Percentiles rank a stretch among this genome's conserved stretches.
phyloP scores from a whole-genome alignment of 1,139 yeast species.

The Saccharomycopsis hybrid region DNA sequence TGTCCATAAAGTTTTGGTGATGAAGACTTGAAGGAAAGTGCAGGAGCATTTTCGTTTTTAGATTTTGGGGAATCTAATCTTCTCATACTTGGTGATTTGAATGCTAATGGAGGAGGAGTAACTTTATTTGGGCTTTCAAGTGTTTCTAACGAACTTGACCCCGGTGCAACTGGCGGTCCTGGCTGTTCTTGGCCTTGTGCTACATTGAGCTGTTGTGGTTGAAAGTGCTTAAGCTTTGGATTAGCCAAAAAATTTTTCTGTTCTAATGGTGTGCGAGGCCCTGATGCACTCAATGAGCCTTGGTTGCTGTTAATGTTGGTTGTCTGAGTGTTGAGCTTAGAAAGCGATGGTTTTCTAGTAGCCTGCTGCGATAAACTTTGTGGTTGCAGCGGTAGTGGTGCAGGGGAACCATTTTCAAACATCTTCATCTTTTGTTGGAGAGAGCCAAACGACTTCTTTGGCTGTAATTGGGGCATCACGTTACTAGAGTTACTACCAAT shows the following conservation, averaged over 20 bases:
- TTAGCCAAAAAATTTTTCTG: no score
- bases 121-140: no score
- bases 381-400: not conserved
- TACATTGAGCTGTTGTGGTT: no score
- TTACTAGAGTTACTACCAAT: not conserved
- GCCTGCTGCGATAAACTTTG: not conserved
- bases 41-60: not conserved
- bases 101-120: conserved; percentile 12
- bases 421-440: conserved; percentile 2
- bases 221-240: no score
- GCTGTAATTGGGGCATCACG: not conserved
- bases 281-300: no score
- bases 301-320: not conserved
- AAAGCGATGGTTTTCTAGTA: conserved; percentile 8
- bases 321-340: conserved; percentile 2
- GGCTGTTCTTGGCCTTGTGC: no score
- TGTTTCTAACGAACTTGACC: no score
- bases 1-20: not conserved
- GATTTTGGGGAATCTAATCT: conserved; percentile 4
- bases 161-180: not conserved
- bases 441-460: conserved; percentile 1
- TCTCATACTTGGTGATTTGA: conserved; percentile 10
- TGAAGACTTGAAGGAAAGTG: conserved; percentile 4
- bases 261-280: no score
- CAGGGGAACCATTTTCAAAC: not conserved